Evolutionary conservation across 306 rosid species (phyloP).

Genomic region (Medicago truncatula): MtrunA17r5.0-ANR NC_053042.1:74501-75000

Average conservation of each 20-base stretch:
- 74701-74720: no score
- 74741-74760: background rate
- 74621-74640: constrained; percentile 20
- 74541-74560: constrained; percentile 70
- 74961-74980: constrained; percentile 71
- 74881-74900: background rate
- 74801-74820: background rate
- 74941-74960: constrained; percentile 16
- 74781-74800: background rate
- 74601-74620: background rate
- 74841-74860: background rate
- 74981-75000: constrained; percentile 79
- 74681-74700: background rate
- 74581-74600: constrained; percentile 51
- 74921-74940: background rate
- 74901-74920: background rate
- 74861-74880: background rate
- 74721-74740: background rate
- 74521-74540: constrained; percentile 77
- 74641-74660: constrained; percentile 23
- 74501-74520: constrained; percentile 68
- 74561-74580: constrained; percentile 57
- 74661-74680: background rate
- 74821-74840: background rate
- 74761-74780: background rate